Conservation (phyloP, 1,139 yeast genomes). For the Saccharomyces hybrid region DNA sequence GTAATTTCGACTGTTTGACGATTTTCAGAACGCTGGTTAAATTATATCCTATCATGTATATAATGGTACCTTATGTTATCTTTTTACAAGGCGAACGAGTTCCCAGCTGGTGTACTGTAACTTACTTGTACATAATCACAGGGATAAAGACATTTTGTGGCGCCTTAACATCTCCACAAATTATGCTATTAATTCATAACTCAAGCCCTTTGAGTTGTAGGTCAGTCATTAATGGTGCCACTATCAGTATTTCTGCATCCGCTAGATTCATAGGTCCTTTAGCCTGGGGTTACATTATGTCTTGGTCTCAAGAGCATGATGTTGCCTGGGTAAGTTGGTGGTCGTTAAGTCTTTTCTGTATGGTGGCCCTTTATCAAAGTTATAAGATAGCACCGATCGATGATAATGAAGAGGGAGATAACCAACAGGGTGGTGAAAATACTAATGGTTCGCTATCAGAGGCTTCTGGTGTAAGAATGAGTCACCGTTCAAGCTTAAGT, state of each 20-base stretch:
- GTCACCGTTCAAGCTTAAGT: conserved; percentile 8
- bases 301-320: conserved; percentile 39
- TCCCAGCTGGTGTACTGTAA: conserved; percentile 13
- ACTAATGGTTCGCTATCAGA: not conserved
- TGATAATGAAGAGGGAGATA: conserved; percentile 6
- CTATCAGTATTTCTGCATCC: conserved; percentile 44
- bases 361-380: conserved; percentile 27
- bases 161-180: conserved; percentile 39
- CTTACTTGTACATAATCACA: conserved; percentile 26
- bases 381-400: conserved; percentile 17
- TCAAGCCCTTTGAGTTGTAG: conserved; percentile 43
- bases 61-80: conserved; percentile 44
- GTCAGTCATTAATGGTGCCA: conserved; percentile 45
- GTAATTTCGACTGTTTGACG: conserved; percentile 41
- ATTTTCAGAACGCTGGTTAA: conserved; percentile 39
- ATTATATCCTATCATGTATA: conserved; percentile 43
- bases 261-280: conserved; percentile 57
- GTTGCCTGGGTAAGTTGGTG: conserved; percentile 50
- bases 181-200: conserved; percentile 41
- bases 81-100: conserved; percentile 34
- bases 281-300: conserved; percentile 51
- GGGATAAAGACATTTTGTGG: conserved; percentile 33
- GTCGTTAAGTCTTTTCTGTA: conserved; percentile 36
- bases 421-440: not conserved
- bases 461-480: not conserved